Base-by-base conservation (phyloP, 169 alveolate genomes). In the Theileria sp. region DNA sequence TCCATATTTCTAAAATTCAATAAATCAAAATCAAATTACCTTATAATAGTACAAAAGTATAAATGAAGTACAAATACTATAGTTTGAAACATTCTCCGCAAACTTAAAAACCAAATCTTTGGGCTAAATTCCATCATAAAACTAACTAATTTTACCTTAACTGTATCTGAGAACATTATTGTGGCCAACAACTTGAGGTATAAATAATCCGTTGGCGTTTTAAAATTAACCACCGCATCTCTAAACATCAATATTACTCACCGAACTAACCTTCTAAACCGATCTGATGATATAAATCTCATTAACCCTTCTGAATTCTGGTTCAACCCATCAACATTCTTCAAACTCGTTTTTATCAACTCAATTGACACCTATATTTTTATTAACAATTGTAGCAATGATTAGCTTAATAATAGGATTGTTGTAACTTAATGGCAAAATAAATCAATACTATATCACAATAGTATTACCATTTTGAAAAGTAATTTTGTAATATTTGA, bases 381-480 rank as follows among this genome's bases (percentile, higher is more conserved):
- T 25, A 6, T 66, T 12, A 36, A 25, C 23, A 6, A n/a, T 54
- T 19, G 62, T 58, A 58, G 28, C 3, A 19, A 25, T 25, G 67
- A 21, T 8, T 58, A 44, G 8, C 67, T 25, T 58, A 25, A 25
- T 25, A 25, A 1, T 10, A 19, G 8, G 5, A 3, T 32, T 3
- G 5, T 32, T 19, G 8, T 58, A 58, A 19, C 12, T 25, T 15
- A 21, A 21, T n/a, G 5, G 13, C 3, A 32, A 21, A 58, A 44
- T n/a, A 66, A 1, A 9, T 13, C 0, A n/a, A n/a, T n/a, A n/a
- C n/a, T n/a, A n/a, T n/a, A n/a, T n/a, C n/a, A n/a, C n/a, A n/a
- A n/a, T 17, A 21, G 0, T 28, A 79, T 19, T 64, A 82, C 88
- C 88, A 75, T 56, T 54, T 82, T 82, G 54, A 75, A 54, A 62